phyloP scores from a whole-genome alignment of 2,329 filamentous ascomycete species.

The Colletotrichum sp. region DNA sequence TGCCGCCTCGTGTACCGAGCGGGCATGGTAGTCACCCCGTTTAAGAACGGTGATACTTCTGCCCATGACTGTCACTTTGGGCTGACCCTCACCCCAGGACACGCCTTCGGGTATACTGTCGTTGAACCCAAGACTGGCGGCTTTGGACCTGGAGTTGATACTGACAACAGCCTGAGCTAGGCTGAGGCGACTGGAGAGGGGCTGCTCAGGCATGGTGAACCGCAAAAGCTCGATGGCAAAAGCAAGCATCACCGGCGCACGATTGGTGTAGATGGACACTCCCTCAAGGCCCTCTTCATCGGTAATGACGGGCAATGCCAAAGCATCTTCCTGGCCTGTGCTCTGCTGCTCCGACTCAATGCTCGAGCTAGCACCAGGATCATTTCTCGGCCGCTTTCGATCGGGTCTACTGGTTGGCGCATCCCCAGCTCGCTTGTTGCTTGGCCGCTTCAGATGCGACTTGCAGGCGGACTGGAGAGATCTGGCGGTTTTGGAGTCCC shows the following conservation, averaged over 20 bases:
- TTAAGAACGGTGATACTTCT: conserved; percentile 78
- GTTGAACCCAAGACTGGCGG: conserved; percentile 73
- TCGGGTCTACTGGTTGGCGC: conserved; percentile 22
- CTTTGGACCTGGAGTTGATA: conserved; percentile 79
- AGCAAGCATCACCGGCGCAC: conserved; percentile 82
- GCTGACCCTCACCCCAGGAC: conserved; percentile 78
- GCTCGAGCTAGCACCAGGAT: conserved; percentile 10
- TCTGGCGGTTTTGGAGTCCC: conserved; percentile 55
- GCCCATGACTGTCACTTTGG: conserved; percentile 73
- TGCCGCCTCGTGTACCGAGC: conserved; percentile 9
- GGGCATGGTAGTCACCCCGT: conserved; percentile 68
- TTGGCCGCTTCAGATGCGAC: conserved; percentile 46
- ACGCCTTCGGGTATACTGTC: conserved; percentile 71
- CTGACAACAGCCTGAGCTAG: conserved; percentile 85
- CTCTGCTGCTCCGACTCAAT: conserved; percentile 10
- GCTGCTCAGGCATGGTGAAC: conserved; percentile 86
- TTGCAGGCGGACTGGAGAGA: conserved; percentile 60
- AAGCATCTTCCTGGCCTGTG: conserved; percentile 64
- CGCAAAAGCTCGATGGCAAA: conserved; percentile 78
- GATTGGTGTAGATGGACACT: conserved; percentile 72
- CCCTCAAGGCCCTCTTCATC: conserved; percentile 65
- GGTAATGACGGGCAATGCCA: conserved; percentile 62
- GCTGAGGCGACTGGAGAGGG: conserved; percentile 81
- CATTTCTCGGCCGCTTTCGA: conserved; percentile 8
- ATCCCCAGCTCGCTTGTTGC: not conserved